Conservation (phyloP, 768 basidiomycete species). For the Omphalotus guepiniiformis region DNA sequence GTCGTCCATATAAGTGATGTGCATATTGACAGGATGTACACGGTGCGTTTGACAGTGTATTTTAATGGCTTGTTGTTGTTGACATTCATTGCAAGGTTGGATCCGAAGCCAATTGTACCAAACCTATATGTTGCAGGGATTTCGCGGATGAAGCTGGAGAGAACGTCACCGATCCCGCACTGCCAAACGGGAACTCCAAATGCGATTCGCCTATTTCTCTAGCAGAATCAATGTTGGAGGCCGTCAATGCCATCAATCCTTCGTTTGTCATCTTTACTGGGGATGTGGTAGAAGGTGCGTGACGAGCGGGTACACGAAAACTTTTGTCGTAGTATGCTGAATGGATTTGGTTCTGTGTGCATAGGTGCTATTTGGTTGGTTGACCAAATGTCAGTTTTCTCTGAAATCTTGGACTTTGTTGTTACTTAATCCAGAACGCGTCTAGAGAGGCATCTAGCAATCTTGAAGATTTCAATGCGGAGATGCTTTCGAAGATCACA, state of each 20-base stretch:
- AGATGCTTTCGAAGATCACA: constrained; percentile 23
- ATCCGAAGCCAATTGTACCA: constrained; percentile 32
- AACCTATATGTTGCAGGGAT: constrained; percentile 34
- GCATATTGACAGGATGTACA: constrained; percentile 35
- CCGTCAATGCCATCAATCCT: constrained; percentile 20
- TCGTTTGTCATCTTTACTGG: constrained; percentile 37
- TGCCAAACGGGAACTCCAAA: constrained; percentile 24
- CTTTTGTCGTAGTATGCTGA: too few relatives aligned
- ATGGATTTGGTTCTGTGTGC: not conserved
- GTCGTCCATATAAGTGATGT: constrained; percentile 37
- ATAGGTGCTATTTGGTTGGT: constrained; percentile 27
- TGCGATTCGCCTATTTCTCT: constrained; percentile 33
- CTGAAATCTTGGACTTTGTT: not conserved
- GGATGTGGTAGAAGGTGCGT: constrained; percentile 32
- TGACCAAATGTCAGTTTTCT: constrained; percentile 19
- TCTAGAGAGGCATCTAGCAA: constrained; percentile 23
- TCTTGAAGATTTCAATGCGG: constrained; percentile 23
- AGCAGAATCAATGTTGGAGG: constrained; percentile 33
- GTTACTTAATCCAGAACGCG: not conserved
- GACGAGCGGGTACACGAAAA: too few relatives aligned
- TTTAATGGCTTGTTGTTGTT: not conserved
- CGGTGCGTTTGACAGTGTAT: constrained; percentile 15
- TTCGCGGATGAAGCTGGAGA: constrained; percentile 19
- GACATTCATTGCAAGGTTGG: constrained; percentile 19
- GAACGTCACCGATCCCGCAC: constrained; percentile 24